Conservation (phyloP, 805 yeast genomes). For the Lachancea waltii region DNA sequence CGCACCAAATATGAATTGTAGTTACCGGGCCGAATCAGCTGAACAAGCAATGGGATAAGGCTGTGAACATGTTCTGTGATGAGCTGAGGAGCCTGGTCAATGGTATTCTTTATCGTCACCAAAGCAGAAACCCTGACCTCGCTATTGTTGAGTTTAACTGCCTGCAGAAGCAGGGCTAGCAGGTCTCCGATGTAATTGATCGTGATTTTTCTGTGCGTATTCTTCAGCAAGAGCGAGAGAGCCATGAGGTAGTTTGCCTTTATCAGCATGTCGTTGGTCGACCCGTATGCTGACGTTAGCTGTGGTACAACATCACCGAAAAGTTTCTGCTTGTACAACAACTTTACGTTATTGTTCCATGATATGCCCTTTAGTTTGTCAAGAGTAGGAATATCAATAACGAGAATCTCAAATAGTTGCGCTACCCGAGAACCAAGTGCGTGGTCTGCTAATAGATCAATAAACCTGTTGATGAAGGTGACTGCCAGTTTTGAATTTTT, state of each 20-base stretch:
- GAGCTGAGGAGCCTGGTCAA: constrained; percentile 49
- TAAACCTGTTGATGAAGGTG: constrained; percentile 31
- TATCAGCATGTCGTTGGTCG: constrained; percentile 18
- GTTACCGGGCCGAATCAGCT: constrained; percentile 20
- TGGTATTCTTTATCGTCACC: constrained; percentile 49
- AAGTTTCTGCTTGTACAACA: constrained; percentile 74
- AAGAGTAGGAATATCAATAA: constrained; percentile 60
- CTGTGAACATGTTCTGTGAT: constrained; percentile 49
- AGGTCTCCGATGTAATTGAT: constrained; percentile 57
- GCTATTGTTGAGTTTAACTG: constrained; percentile 43
- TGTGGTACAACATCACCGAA: constrained; percentile 55
- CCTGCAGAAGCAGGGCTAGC: constrained; percentile 65
- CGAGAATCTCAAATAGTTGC: constrained; percentile 53
- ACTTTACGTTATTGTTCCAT: constrained; percentile 51
- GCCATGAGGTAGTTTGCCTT: constrained; percentile 57
- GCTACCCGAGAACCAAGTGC: constrained; percentile 38
- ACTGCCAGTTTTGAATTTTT: constrained; percentile 42
- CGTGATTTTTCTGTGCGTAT: constrained; percentile 56
- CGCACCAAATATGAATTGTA: constrained; percentile 47
- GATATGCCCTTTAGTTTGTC: constrained; percentile 40
- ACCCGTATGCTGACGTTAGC: constrained; percentile 43
- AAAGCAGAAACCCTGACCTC: constrained; percentile 56
- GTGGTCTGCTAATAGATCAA: constrained; percentile 33
- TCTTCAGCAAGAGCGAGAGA: constrained; percentile 58
- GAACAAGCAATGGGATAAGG: constrained; percentile 49